Conservation (phyloP, 2,329 filamentous ascomycete species). For the Chrysoporthe austroafricana region DNA sequence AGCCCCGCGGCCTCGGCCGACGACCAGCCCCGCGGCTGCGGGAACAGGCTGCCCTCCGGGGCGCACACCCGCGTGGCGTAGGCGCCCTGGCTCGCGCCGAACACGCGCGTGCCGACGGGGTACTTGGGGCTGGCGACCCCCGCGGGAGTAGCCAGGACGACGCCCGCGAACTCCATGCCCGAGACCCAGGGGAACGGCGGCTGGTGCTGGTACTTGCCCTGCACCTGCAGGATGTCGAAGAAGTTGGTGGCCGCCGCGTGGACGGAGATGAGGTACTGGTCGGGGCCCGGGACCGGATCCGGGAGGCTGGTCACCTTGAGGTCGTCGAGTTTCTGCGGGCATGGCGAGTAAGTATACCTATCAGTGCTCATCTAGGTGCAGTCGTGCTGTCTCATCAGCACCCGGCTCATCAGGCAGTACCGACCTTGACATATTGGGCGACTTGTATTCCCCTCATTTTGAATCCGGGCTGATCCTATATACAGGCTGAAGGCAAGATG, state of each 20-base stretch:
- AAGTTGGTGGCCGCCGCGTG: constrained; percentile 92
- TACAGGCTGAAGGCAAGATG: neutral
- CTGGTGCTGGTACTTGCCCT: constrained; percentile 94
- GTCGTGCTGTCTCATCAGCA: neutral
- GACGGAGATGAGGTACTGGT: constrained; percentile 86
- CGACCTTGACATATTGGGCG: constrained; percentile 40
- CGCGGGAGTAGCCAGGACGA: constrained; percentile 69
- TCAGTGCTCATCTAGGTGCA: neutral
- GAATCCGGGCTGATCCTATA: neutral
- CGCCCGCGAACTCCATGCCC: constrained; percentile 85
- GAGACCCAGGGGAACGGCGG: constrained; percentile 87
- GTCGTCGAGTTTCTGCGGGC: constrained; percentile 70
- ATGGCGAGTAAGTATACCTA: neutral
- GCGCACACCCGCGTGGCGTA: constrained; percentile 79
- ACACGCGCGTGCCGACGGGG: constrained; percentile 79
- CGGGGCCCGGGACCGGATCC: constrained; percentile 69
- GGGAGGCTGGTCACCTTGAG: constrained; percentile 76
- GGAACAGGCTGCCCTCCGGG: constrained; percentile 67
- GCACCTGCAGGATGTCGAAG: constrained; percentile 94
- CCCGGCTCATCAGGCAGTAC: constrained; percentile 22
- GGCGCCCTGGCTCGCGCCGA: constrained; percentile 83
- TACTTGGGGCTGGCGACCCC: constrained; percentile 58
- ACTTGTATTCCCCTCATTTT: constrained; percentile 43
- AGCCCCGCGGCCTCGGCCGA: constrained; percentile 85
- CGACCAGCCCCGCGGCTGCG: constrained; percentile 80